phyloP scores from a whole-genome alignment of 352 stramenopile genomes.

The Phytophthora fragariae region DNA sequence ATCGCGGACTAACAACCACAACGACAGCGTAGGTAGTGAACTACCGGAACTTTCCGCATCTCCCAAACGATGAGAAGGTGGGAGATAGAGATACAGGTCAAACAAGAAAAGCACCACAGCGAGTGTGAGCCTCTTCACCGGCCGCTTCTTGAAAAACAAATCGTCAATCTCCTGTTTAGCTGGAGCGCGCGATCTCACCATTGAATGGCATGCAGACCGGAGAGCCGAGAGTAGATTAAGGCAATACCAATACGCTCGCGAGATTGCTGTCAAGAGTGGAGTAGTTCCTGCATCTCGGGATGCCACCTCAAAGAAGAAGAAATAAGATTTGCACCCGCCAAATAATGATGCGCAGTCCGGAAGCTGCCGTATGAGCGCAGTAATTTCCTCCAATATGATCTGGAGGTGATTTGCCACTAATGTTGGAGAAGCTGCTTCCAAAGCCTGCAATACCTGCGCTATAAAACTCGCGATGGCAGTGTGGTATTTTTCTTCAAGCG shows the following conservation, averaged over 20 bases:
- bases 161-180: slow-evolving; percentile 21
- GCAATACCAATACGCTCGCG: slow-evolving; percentile 66
- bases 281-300: slow-evolving; percentile 54
- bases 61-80: slow-evolving; percentile 59
- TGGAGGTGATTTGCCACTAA: slow-evolving; percentile 18
- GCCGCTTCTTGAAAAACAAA: slow-evolving; percentile 21
- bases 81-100: slow-evolving; percentile 76
- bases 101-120: slow-evolving; percentile 75
- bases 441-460: slow-evolving; percentile 24
- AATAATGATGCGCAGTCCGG: slow-evolving; percentile 72
- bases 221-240: slow-evolving; percentile 53
- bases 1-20: slow-evolving; percentile 67
- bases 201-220: slow-evolving; percentile 21
- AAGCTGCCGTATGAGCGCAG: slow-evolving; percentile 53
- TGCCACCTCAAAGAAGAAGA: slow-evolving; percentile 77
- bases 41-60: neutral
- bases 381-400: slow-evolving; percentile 42
- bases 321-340: slow-evolving; percentile 56
- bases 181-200: slow-evolving; percentile 1
- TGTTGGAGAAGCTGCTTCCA: slow-evolving; percentile 22
- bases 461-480: slow-evolving; percentile 32
- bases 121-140: slow-evolving; percentile 54
- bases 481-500: slow-evolving; percentile 48
- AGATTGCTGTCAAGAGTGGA: slow-evolving; percentile 64
- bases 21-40: slow-evolving; percentile 49